A percentile compares a stretch with the other conserved stretches of the same genome.
Conservation (phyloP, 768 basidiomycete genomes). For the Pisolithus orientalis region DNA sequence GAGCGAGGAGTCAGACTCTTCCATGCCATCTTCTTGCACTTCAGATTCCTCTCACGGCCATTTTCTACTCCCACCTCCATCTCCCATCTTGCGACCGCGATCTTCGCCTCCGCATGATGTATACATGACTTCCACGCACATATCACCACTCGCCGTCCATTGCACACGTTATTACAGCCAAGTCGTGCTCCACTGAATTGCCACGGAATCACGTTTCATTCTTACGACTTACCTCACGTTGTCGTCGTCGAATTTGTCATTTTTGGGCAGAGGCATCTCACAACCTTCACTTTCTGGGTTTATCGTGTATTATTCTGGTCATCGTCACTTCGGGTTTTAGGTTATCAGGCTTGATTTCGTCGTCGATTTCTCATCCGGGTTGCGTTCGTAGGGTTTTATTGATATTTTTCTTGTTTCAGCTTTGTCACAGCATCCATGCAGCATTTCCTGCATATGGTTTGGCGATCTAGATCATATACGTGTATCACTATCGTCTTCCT, state of each 20-base stretch:
- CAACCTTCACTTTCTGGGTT: neutral
- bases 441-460: neutral
- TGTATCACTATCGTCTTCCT: conserved; percentile 11
- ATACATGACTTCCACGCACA: conserved; percentile 9
- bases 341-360: neutral
- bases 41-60: conserved; percentile 13
- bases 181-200: conserved; percentile 10
- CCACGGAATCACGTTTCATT: conserved; percentile 8
- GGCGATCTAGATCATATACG: neutral
- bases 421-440: neutral
- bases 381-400: conserved; percentile 8
- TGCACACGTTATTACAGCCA: conserved; percentile 8
- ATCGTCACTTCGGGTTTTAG: conserved; percentile 3
- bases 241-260: conserved; percentile 13
- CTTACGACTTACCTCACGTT: conserved; percentile 14
- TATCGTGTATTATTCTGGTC: neutral
- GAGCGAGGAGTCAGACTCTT: conserved; percentile 7
- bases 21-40: conserved; percentile 13
- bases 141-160: neutral
- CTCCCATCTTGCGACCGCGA: conserved; percentile 18
- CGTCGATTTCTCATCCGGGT: conserved; percentile 12
- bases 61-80: conserved; percentile 8
- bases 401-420: neutral
- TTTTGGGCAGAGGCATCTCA: conserved; percentile 16
- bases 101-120: conserved; percentile 12